Evolutionary conservation across 2,329 filamentous ascomycete genomes (phyloP), one percentile per base, ranked within the genome.

Genomic region (Alternaria hordeiaustralica): DNA sequence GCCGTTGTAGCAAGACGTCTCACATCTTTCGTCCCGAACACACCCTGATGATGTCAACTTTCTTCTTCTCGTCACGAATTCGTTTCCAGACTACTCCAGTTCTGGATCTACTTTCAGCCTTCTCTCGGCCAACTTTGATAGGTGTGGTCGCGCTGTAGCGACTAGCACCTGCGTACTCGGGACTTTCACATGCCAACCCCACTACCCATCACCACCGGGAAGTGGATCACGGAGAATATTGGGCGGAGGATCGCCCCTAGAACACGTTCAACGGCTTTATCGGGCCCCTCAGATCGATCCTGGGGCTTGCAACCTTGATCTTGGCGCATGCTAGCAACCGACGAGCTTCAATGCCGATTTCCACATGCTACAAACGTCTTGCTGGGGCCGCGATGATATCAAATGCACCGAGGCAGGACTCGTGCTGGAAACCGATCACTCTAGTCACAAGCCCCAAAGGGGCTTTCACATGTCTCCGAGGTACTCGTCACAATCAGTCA

Each of bases 101-200:
- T 6, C 12, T 36, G 20, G n/a, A 23, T 9, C 21, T 6, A 0
- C 21, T 1, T 30, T 41, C 30, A 41, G 13, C 23, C 18, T 36
- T n/a, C 49, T 53, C 13, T 53, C 28, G 13, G 20, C 21, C 23
- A 11, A 25, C 28, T 23, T 6, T 4, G 12, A 21, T 36, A 53
- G 9, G 33, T 33, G 20, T 36, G 49, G 20, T 53, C 33, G 18
- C 30, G 28, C 49, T 53, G 13, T 33, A 53, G 20, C 49, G 21
- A 53, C 49, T 23, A 20, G 20, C 10, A 53, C 30, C 20, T 53
- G 13, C 49, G 47, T 65, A 62, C 68, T 69, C 68, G 68, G 70
- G 64, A 67, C 68, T 70, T 70, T 71, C 69, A 71, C 68, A 69
- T 71, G 69, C 44, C 64, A 69, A 68, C 54, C 60, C 58, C 44